Percentiles rank a stretch among this genome's conserved stretches.
These are phyloP conservation scores for Bruguiera parviflora DNA, from an alignment of 345 rosid species.

Conservation along the genomic window DNA sequence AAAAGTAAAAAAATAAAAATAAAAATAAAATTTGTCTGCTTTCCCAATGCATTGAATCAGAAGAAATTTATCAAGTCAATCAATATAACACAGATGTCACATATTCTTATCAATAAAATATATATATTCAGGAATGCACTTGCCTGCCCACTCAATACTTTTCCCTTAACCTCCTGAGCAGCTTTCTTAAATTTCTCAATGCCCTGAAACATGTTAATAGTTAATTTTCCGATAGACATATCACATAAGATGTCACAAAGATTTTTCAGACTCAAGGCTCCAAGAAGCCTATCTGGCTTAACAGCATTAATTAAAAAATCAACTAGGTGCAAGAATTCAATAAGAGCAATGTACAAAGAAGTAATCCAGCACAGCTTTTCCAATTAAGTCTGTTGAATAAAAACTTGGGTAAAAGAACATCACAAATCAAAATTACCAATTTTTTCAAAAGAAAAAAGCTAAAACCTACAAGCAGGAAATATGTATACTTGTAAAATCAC, in stretches of 20 bases:
- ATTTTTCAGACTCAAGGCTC: neutral
- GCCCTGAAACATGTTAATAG: constrained; percentile 47
- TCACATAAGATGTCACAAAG: neutral
- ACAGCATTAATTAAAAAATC: neutral
- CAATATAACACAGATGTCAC: neutral
- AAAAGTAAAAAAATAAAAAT: neutral
- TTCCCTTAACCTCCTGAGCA: constrained; percentile 76
- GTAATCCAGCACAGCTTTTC: too few species aligned
- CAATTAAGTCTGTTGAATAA: too few species aligned
- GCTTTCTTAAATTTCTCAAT: constrained; percentile 94
- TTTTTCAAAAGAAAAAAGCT: too few species aligned
- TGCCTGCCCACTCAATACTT: constrained; percentile 74
- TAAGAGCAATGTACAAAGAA: neutral
- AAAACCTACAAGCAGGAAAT: too few species aligned
- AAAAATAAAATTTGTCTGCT: neutral
- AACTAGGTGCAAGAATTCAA: neutral
- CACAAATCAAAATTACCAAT: too few species aligned
- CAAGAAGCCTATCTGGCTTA: neutral
- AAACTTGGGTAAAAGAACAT: too few species aligned
- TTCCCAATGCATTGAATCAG: neutral
- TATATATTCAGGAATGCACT: neutral
- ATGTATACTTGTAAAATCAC: too few species aligned
- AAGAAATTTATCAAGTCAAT: neutral
- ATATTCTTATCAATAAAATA: neutral
- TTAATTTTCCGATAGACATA: constrained; percentile 2